These are phyloP conservation scores for Leishmania aethiopica DNA, from an alignment of 208 protist genomes.

Conservation along the genomic window DNA sequence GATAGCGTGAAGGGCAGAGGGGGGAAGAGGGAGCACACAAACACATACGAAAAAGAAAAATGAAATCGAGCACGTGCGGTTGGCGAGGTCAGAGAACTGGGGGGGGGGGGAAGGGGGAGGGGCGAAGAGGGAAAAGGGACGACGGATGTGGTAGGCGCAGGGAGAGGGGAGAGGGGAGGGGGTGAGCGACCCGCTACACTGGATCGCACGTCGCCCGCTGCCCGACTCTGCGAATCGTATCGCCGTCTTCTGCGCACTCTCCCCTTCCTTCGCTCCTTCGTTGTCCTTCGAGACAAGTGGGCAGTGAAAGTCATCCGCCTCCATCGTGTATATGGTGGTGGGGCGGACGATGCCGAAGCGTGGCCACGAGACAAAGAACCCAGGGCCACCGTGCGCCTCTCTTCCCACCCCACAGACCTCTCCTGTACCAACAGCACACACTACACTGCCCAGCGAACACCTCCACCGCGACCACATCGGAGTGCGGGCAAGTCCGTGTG, in stretches of 20 bases:
- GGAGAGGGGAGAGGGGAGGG: not conserved
- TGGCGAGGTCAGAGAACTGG: too few relatives aligned
- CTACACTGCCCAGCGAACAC: not conserved
- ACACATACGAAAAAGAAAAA: too few relatives aligned
- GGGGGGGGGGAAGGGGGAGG: too few relatives aligned
- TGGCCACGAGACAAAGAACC: not conserved
- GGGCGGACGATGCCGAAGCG: not conserved
- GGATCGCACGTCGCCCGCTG: not conserved
- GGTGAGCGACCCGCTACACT: not conserved
- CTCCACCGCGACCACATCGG: not conserved
- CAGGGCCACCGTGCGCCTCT: not conserved
- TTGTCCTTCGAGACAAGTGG: not conserved
- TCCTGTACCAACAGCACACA: not conserved
- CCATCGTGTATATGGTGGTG: not conserved
- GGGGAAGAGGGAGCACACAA: too few relatives aligned
- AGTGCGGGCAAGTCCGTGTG: not conserved
- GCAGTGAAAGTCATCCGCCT: not conserved
- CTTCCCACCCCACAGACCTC: not conserved
- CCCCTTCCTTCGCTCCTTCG: not conserved
- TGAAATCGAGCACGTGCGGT: too few relatives aligned
- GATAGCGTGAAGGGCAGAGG: too few relatives aligned
- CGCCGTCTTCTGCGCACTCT: not conserved
- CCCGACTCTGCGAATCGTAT: not conserved
- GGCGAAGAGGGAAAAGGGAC: too few relatives aligned
- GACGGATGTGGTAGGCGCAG: too few relatives aligned